Percentiles rank a stretch among this genome's conserved stretches.
Evolutionary conservation across 805 yeast species (phyloP).

Genomic region (Komagataella pseudopastoris): DNA sequence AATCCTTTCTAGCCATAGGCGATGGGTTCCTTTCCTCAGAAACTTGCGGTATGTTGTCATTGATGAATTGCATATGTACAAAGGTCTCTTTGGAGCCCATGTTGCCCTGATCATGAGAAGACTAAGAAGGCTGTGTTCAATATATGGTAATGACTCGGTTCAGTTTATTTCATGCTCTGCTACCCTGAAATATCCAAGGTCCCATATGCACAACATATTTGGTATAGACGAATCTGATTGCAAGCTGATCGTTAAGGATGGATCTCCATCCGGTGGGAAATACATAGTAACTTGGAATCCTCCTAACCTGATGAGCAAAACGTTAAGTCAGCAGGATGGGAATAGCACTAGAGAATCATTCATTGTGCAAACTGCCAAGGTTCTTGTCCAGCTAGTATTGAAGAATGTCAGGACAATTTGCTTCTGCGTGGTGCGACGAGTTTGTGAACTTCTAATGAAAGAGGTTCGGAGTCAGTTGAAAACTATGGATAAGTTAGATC

Average conservation of each 20-base stretch:
- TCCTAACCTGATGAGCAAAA: conserved; percentile 30
- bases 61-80: conserved; percentile 79
- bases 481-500: conserved; percentile 27
- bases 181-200: conserved; percentile 61
- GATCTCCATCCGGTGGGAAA: conserved; percentile 77
- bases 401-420: conserved; percentile 70
- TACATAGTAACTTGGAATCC: conserved; percentile 78
- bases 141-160: conserved; percentile 36
- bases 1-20: conserved; percentile 62
- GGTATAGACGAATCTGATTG: conserved; percentile 42
- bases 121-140: conserved; percentile 47
- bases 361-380: conserved; percentile 61
- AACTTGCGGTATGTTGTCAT: conserved; percentile 64
- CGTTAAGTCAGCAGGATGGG: conserved; percentile 35
- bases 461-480: conserved; percentile 51
- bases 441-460: conserved; percentile 80
- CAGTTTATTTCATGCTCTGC: conserved; percentile 89
- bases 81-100: conserved; percentile 87
- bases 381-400: conserved; percentile 52
- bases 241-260: conserved; percentile 59
- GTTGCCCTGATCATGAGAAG: conserved; percentile 80
- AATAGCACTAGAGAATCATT: conserved; percentile 37
- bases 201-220: conserved; percentile 63
- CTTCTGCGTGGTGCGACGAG: conserved; percentile 75
- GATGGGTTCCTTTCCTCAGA: conserved; percentile 59